Conservation (phyloP, 2,329 filamentous ascomycete genomes). For the Rhytidhysteron rufulum region DNA sequence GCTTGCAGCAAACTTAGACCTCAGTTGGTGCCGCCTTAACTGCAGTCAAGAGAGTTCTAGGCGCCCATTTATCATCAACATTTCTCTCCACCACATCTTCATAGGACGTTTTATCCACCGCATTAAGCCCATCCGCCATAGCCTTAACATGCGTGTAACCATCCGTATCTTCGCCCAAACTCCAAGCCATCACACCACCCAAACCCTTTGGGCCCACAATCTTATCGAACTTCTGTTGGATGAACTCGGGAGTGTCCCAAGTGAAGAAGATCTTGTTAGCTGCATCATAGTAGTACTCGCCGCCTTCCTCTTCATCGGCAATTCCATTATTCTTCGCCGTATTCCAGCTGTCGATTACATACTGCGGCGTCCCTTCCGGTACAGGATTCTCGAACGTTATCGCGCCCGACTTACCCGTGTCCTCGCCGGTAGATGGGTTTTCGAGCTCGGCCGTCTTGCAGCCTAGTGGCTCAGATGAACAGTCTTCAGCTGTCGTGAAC, state of each 20-base stretch:
- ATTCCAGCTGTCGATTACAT: conserved; percentile 56
- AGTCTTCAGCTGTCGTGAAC: conserved; percentile 52
- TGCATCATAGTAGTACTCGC: conserved; percentile 66
- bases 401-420: conserved; percentile 55
- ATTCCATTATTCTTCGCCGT: conserved; percentile 51
- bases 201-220: conserved; percentile 56
- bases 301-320: conserved; percentile 58
- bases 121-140: too few species aligned
- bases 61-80: too few species aligned
- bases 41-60: too few species aligned
- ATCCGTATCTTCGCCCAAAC: conserved; percentile 62
- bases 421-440: conserved; percentile 55
- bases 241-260: conserved; percentile 62
- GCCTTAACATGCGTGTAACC: conserved; percentile 41
- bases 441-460: conserved; percentile 60
- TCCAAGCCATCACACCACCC: conserved; percentile 74
- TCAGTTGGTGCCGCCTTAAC: too few species aligned
- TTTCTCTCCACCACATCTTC: too few species aligned
- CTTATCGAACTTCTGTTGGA: conserved; percentile 58
- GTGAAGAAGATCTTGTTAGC: conserved; percentile 65
- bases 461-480: conserved; percentile 48
- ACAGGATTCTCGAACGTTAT: conserved; percentile 46
- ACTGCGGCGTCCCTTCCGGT: conserved; percentile 27
- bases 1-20: too few species aligned
- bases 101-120: too few species aligned